Conservation (phyloP, 192 early-diverging fungal genomes). For the Dissophora globulifera region DNA sequence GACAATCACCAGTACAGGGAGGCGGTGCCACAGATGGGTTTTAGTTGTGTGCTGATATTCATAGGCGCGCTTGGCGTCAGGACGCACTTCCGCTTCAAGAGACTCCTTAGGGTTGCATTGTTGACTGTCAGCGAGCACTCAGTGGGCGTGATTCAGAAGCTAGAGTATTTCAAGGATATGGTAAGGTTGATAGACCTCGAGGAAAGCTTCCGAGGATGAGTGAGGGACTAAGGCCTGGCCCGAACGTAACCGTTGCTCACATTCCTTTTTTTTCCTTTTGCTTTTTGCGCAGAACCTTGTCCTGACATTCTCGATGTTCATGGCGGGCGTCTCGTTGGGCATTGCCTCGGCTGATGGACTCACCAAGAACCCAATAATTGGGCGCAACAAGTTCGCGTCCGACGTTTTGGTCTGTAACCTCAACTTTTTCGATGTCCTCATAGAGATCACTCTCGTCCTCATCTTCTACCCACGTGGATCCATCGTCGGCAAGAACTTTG, state of each 20-base stretch:
- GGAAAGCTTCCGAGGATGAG: too few species aligned
- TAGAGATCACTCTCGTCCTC: constrained; percentile 29
- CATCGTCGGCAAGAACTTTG: constrained; percentile 7
- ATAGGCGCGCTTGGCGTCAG: constrained; percentile 16
- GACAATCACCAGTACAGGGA: constrained; percentile 15
- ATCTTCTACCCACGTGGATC: constrained; percentile 41
- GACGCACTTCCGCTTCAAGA: constrained; percentile 11
- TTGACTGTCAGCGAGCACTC: constrained; percentile 19
- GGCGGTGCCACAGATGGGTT: constrained; percentile 22
- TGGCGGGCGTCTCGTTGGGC: constrained; percentile 8
- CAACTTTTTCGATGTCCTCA: constrained; percentile 40
- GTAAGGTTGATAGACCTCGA: too few species aligned
- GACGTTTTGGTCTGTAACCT: constrained; percentile 32
- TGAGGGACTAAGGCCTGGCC: too few species aligned
- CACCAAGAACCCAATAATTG: constrained; percentile 9
- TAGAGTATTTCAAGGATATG: constrained; percentile 46
- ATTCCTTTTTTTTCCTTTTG: not conserved
- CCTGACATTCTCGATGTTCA: constrained; percentile 21
- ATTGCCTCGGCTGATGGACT: constrained; percentile 22
- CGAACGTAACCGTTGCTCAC: too few species aligned
- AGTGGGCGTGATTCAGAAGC: constrained; percentile 12
- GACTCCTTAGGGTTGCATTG: not conserved
- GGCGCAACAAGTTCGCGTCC: constrained; percentile 26
- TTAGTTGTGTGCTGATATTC: constrained; percentile 14
- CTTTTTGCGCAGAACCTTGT: constrained; percentile 27